Evolutionary conservation across 306 rosid genomes (phyloP).

Genomic region (Sophora flavescens): DNA sequence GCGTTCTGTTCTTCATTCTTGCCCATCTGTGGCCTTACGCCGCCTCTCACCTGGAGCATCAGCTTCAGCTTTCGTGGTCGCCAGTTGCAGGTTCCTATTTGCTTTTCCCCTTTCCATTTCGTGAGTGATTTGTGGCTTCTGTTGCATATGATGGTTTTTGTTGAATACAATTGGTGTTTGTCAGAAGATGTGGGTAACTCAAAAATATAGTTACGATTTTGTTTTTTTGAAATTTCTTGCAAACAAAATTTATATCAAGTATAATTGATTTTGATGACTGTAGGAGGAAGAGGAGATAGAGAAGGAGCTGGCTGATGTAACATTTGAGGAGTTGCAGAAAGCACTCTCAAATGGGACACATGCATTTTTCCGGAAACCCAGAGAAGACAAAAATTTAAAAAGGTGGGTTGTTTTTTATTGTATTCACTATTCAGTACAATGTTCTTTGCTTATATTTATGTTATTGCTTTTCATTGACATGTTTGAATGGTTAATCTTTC

Average conservation of each 20-base stretch:
- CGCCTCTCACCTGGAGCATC: too few relatives aligned
- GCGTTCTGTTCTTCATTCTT: too few relatives aligned
- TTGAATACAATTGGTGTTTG: too few relatives aligned
- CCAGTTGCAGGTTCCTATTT: too few relatives aligned
- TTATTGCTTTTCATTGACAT: neutral
- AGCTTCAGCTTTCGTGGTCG: too few relatives aligned
- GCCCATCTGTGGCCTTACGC: too few relatives aligned
- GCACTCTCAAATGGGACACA: conserved; percentile 80
- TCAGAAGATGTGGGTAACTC: conserved; percentile 52
- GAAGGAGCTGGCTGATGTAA: conserved; percentile 79
- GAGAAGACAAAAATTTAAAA: conserved; percentile 57
- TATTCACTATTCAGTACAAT: neutral
- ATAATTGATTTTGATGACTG: conserved; percentile 19
- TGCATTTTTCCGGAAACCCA: conserved; percentile 50
- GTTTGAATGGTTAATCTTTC: neutral
- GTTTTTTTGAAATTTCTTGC: too few relatives aligned
- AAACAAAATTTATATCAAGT: neutral
- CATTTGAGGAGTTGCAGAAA: conserved; percentile 85
- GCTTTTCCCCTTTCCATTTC: too few relatives aligned
- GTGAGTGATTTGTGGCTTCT: too few relatives aligned
- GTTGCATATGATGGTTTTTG: too few relatives aligned
- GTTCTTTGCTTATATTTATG: conserved; percentile 33
- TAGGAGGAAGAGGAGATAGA: conserved; percentile 68
- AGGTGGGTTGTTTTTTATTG: conserved; percentile 53
- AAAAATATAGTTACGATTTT: neutral